Percentiles rank a stretch among this genome's conserved stretches.
Conservation (phyloP, 2,329 filamentous ascomycete genomes). For the Talaromyces sp. region DNA sequence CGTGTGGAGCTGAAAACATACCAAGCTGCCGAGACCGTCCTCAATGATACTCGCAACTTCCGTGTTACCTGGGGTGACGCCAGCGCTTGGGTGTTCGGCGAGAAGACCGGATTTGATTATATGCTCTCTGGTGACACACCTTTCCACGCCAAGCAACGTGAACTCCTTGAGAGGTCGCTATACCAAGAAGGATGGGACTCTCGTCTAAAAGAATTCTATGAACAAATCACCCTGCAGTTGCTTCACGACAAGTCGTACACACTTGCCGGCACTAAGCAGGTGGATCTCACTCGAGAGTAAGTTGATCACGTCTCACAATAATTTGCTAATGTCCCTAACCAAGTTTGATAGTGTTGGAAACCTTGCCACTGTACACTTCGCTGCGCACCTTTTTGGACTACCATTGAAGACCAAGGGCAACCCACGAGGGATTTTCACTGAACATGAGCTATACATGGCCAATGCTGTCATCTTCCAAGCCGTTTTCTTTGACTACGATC, state of each 20-base stretch:
- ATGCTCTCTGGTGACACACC: slow-evolving; percentile 55
- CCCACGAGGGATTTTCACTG: slow-evolving; percentile 53
- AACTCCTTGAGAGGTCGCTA: slow-evolving; percentile 56
- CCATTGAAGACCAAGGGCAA: slow-evolving; percentile 54
- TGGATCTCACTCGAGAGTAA: slow-evolving; percentile 64
- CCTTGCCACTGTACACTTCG: slow-evolving; percentile 55
- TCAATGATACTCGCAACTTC: slow-evolving; percentile 61
- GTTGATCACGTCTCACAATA: slow-evolving; percentile 18
- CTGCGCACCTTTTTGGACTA: slow-evolving; percentile 53
- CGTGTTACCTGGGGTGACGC: slow-evolving; percentile 63
- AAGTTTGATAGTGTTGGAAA: slow-evolving; percentile 44
- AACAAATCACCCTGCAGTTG: slow-evolving; percentile 59
- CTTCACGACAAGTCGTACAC: slow-evolving; percentile 64
- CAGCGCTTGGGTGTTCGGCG: slow-evolving; percentile 61
- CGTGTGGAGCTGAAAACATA: slow-evolving; percentile 60
- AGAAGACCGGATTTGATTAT: slow-evolving; percentile 52
- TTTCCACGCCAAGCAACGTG: slow-evolving; percentile 50
- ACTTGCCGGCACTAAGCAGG: slow-evolving; percentile 60
- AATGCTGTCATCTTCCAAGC: slow-evolving; percentile 64
- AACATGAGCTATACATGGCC: slow-evolving; percentile 57
- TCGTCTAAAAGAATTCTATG: slow-evolving; percentile 65
- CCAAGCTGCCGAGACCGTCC: slow-evolving; percentile 58
- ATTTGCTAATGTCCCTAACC: background rate
- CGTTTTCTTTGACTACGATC: slow-evolving; percentile 65
- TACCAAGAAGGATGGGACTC: slow-evolving; percentile 61